These are phyloP conservation scores for Candida michaelii DNA, from an alignment of 805 yeast genomes.

Conservation along the genomic window DNA sequence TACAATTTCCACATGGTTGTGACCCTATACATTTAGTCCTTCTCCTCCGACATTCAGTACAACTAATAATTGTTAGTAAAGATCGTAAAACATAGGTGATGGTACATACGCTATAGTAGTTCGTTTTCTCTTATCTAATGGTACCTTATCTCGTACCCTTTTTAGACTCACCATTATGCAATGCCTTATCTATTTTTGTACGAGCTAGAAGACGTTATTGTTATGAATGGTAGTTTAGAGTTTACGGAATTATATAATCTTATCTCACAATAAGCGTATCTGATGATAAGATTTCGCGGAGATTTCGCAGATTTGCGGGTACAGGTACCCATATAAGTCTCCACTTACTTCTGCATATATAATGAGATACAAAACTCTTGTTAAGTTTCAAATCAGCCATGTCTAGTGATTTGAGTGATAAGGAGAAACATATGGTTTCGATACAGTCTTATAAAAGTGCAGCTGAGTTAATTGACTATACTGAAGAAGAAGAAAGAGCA, in stretches of 20 bases:
- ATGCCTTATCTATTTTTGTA: too few relatives aligned
- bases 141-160: constrained; percentile 13
- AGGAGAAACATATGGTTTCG: not conserved
- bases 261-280: too few relatives aligned
- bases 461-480: constrained; percentile 9
- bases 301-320: not conserved
- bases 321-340: constrained; percentile 5
- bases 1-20: constrained; percentile 13
- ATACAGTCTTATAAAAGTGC: not conserved
- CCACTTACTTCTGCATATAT: too few relatives aligned
- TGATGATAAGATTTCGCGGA: not conserved
- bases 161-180: not conserved
- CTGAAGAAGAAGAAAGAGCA: constrained; percentile 11
- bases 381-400: not conserved
- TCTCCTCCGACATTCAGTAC: constrained; percentile 4
- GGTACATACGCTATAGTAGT: constrained; percentile 13
- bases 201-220: too few relatives aligned
- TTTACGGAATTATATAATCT: too few relatives aligned
- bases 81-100: too few relatives aligned
- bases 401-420: not conserved
- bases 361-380: not conserved
- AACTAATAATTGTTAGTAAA: constrained; percentile 3
- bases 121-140: constrained; percentile 12
- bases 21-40: constrained; percentile 2
- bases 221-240: too few relatives aligned